These are phyloP conservation scores for Phaseolus lunatus DNA, from an alignment of 306 rosid species.

Conservation along the genomic window DNA sequence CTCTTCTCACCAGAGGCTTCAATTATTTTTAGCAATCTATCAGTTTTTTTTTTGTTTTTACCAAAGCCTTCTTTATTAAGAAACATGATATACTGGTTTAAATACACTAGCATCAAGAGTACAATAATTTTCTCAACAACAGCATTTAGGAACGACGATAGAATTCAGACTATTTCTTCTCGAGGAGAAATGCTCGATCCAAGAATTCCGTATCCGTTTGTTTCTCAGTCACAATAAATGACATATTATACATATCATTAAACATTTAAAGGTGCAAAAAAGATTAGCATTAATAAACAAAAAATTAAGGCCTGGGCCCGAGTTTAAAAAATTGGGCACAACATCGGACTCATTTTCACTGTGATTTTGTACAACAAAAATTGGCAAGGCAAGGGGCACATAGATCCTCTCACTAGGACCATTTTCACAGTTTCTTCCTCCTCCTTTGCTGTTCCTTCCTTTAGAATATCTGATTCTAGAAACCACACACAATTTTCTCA, in stretches of 20 bases:
- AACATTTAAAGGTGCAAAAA: slow-evolving; percentile 19
- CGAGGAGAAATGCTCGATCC: slow-evolving; percentile 23
- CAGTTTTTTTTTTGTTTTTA: too few relatives aligned
- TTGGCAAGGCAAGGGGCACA: slow-evolving; percentile 34
- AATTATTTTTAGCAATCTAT: not conserved
- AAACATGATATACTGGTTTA: not conserved
- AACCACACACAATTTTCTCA: slow-evolving; percentile 37
- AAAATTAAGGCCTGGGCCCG: not conserved
- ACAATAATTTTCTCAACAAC: slow-evolving; percentile 6
- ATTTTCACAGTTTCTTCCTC: slow-evolving; percentile 33
- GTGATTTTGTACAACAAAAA: slow-evolving; percentile 48
- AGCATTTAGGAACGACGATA: slow-evolving; percentile 10
- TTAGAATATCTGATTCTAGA: slow-evolving; percentile 15
- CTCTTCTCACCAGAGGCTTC: not conserved
- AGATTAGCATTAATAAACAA: not conserved
- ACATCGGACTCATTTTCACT: slow-evolving; percentile 23
- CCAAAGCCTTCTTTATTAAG: not conserved
- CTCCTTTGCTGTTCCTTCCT: slow-evolving; percentile 40
- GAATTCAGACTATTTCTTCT: slow-evolving; percentile 23
- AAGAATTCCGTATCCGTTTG: slow-evolving; percentile 23
- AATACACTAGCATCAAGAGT: not conserved
- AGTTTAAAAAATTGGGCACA: slow-evolving; percentile 23
- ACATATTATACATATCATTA: slow-evolving; percentile 41
- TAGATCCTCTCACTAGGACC: slow-evolving; percentile 29
- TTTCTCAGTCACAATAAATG: slow-evolving; percentile 33